Percentiles rank a stretch among this genome's conserved stretches.
These are phyloP conservation scores for Vitis cinerea DNA, from an alignment of 164 flowering plant genomes.

Conservation along the genomic window DNA sequence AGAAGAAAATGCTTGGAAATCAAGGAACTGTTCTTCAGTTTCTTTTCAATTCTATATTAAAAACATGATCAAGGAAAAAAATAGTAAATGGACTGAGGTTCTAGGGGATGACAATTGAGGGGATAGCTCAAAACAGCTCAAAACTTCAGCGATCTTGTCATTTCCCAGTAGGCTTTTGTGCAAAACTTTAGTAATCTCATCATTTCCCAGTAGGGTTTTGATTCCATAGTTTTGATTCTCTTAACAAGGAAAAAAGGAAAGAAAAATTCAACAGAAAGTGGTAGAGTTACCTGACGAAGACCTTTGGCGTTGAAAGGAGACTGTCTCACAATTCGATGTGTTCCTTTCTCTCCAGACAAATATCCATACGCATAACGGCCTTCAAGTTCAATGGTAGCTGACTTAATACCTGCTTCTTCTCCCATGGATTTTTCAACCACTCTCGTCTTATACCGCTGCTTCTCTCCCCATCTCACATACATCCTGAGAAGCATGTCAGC, in stretches of 20 bases:
- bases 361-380: slow-evolving; percentile 98
- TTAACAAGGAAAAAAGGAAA: background rate
- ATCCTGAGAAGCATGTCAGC: slow-evolving; percentile 99
- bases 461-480: slow-evolving; percentile 99
- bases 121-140: no score
- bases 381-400: slow-evolving; percentile 88
- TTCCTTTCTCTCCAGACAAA: slow-evolving; percentile 95
- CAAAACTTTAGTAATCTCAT: no score
- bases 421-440: slow-evolving; percentile 91
- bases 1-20: no score
- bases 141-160: no score
- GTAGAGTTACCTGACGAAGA: slow-evolving; percentile 83
- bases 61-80: no score
- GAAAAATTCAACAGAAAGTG: background rate
- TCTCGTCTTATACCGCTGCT: slow-evolving; percentile 77
- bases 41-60: no score
- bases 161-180: no score
- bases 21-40: no score
- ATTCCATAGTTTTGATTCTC: background rate
- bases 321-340: slow-evolving; percentile 90
- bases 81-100: no score
- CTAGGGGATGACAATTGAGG: no score
- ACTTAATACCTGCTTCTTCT: slow-evolving; percentile 98
- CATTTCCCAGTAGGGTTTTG: background rate
- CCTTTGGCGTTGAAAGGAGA: slow-evolving; percentile 99